phyloP scores from a whole-genome alignment of 768 basidiomycete species.

The Naganishia kalamii region DNA sequence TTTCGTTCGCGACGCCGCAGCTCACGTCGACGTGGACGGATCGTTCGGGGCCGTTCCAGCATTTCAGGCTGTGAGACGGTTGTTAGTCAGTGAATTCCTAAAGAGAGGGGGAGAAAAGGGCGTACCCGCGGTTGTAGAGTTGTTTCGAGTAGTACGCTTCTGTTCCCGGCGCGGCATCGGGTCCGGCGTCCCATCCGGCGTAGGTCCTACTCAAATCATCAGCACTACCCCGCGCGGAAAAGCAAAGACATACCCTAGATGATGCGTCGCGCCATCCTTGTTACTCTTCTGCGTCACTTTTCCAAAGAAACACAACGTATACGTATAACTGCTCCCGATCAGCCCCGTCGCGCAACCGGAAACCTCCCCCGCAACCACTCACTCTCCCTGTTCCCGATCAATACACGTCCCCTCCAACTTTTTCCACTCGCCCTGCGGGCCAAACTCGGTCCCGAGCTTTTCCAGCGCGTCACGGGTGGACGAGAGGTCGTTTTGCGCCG shows the following conservation, averaged over 20 bases:
- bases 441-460: constrained; percentile 64
- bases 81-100: background rate
- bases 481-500: constrained; percentile 53
- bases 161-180: constrained; percentile 52
- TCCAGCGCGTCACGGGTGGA: constrained; percentile 53
- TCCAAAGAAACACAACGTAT: constrained; percentile 86
- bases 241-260: constrained; percentile 66
- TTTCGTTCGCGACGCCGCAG: constrained; percentile 77
- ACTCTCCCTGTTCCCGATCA: constrained; percentile 82
- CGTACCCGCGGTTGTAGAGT: constrained; percentile 57
- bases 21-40: constrained; percentile 70
- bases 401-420: constrained; percentile 79
- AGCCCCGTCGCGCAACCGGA: too few relatives aligned
- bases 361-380: constrained; percentile 46
- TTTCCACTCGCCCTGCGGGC: constrained; percentile 86
- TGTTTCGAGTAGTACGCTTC: constrained; percentile 72
- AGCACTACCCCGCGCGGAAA: background rate
- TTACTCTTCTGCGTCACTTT: constrained; percentile 82
- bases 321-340: constrained; percentile 65
- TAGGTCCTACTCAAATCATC: constrained; percentile 49
- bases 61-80: constrained; percentile 62
- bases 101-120: background rate
- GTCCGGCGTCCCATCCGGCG: constrained; percentile 67
- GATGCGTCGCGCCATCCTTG: constrained; percentile 65
- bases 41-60: constrained; percentile 94